Conservation (phyloP, 257 asterid species). For the Primulina tabacum region DNA sequence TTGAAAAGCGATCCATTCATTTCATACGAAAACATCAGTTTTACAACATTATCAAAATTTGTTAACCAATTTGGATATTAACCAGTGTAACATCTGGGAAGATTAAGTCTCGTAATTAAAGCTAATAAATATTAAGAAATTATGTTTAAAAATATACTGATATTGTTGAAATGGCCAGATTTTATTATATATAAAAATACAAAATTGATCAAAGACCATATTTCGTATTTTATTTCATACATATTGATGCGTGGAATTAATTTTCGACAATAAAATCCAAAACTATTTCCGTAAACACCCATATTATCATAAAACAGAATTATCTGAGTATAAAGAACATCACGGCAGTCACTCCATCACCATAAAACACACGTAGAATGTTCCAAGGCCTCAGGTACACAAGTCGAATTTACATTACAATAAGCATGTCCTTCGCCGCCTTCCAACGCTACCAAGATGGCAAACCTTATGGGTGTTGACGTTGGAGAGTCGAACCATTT, state of each 20-base stretch:
- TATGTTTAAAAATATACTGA: too few relatives aligned
- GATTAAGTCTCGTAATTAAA: not conserved
- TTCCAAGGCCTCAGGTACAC: not conserved
- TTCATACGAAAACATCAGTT: not conserved
- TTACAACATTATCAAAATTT: not conserved
- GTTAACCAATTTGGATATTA: not conserved
- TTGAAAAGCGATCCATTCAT: not conserved
- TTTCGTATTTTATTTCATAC: too few relatives aligned
- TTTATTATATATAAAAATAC: too few relatives aligned
- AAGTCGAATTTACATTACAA: not conserved
- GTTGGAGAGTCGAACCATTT: not conserved
- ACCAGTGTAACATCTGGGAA: not conserved
- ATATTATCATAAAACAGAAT: not conserved
- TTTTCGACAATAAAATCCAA: not conserved
- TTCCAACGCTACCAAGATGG: not conserved
- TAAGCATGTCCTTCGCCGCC: not conserved
- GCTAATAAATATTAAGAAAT: too few relatives aligned
- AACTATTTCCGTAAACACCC: not conserved
- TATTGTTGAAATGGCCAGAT: too few relatives aligned
- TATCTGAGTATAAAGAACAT: not conserved
- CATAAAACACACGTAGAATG: not conserved
- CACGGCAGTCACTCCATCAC: not conserved
- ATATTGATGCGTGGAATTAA: not conserved
- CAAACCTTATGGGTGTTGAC: not conserved
- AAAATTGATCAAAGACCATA: too few relatives aligned